Conservation (phyloP, 176 grass and related monocot species). For the Ensete ventricosum region DNA sequence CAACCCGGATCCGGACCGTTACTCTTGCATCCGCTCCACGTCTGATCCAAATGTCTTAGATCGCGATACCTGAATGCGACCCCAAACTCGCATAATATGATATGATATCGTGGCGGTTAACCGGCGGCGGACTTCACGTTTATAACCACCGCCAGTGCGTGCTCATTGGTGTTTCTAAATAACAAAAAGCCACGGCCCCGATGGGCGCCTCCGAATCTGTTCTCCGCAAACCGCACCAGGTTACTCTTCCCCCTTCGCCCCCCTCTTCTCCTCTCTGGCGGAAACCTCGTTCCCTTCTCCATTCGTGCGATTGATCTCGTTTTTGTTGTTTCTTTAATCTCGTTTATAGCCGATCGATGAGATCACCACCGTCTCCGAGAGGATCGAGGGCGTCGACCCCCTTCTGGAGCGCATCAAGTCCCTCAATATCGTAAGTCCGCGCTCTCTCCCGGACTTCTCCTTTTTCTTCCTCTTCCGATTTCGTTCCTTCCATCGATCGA, state of each 20-base stretch:
- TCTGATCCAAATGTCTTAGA: no score
- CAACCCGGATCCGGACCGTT: no score
- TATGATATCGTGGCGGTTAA: no score
- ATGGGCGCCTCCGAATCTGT: conserved; percentile 23
- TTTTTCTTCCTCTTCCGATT: neutral
- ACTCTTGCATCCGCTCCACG: no score
- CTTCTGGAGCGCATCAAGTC: conserved; percentile 14
- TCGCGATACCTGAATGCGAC: no score
- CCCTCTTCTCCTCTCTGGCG: neutral
- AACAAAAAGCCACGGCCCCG: neutral
- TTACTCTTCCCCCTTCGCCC: neutral
- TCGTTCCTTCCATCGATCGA: neutral
- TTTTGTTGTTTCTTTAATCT: neutral
- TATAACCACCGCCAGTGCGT: no score
- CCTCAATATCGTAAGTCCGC: conserved; percentile 9
- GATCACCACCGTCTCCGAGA: conserved; percentile 24
- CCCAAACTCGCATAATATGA: no score
- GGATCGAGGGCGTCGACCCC: conserved; percentile 17
- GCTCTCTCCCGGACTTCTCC: neutral
- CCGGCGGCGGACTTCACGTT: no score
- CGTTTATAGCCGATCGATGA: conserved; percentile 17
- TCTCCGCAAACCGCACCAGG: conserved; percentile 1
- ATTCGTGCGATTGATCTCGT: neutral
- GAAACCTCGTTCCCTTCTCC: neutral
- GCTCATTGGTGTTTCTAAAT: neutral